Percentiles rank a stretch among this genome's conserved stretches.
Evolutionary conservation across 1,139 yeast genomes (phyloP).

Genomic region (Hyphopichia wangnamkhiaoensis): DNA sequence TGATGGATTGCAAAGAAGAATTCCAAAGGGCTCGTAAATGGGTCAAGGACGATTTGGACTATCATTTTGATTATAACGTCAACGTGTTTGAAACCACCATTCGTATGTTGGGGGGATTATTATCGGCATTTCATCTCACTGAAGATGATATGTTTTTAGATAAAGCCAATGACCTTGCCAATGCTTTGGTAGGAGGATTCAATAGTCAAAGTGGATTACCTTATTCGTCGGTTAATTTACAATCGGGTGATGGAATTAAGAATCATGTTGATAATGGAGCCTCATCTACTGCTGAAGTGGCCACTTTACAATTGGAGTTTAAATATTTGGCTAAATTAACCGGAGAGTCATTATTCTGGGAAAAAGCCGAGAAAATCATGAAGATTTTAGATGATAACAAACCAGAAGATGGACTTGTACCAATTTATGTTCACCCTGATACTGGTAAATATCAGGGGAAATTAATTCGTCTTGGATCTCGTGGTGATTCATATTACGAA

Average conservation of each 20-base stretch:
- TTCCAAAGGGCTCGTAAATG: constrained; percentile 67
- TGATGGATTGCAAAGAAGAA: constrained; percentile 77
- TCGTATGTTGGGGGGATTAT: constrained; percentile 88
- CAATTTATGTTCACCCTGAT: constrained; percentile 76
- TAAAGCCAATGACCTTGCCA: constrained; percentile 75
- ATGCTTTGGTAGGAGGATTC: constrained; percentile 67
- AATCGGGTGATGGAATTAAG: constrained; percentile 58
- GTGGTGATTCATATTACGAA: constrained; percentile 94
- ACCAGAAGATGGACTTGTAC: constrained; percentile 78
- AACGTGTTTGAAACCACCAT: constrained; percentile 92
- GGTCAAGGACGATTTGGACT: constrained; percentile 58
- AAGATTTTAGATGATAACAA: constrained; percentile 54
- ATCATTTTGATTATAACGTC: constrained; percentile 66
- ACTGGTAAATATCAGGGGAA: constrained; percentile 68
- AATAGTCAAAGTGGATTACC: constrained; percentile 70
- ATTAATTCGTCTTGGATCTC: constrained; percentile 76
- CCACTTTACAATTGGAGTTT: constrained; percentile 86
- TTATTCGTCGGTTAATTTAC: constrained; percentile 73
- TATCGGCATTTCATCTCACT: constrained; percentile 78
- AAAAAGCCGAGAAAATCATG: constrained; percentile 73
- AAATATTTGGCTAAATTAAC: constrained; percentile 80
- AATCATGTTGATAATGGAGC: constrained; percentile 66
- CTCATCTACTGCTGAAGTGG: constrained; percentile 85
- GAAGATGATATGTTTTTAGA: constrained; percentile 71
- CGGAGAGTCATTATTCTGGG: constrained; percentile 80